Base-by-base conservation (phyloP, 2,329 filamentous ascomycete species). In the Diplodia intermedia region DNA sequence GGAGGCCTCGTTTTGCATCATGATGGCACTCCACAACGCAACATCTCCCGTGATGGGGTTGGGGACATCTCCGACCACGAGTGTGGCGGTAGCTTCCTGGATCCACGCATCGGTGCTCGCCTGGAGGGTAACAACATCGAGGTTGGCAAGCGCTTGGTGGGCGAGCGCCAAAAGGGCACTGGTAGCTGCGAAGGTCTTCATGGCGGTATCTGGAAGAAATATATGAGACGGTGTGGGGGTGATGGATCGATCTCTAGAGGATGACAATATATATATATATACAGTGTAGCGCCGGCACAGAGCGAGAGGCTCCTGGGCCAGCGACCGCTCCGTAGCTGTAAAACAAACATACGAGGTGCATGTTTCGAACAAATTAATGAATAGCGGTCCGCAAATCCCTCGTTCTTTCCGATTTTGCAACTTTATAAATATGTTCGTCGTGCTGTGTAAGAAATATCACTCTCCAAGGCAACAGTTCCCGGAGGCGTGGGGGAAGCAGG, bases 11-110 rank as follows among this genome's bases (percentile, higher is more conserved):
- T 72, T 69, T 18, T 73, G 72, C 69, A 72, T 73, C 70, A 73
- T 72, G 43, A 74, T 73, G 50, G 71, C 72, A 67, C 71, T 73
- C 73, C 73, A 74, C 23, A 73, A 66, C 1, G 73, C 71, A 68
- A 69, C 70, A 65, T 74, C 70, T n/a, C 73, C 73, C 5, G 70
- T 69, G 50, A 70, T 69, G 4, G 69, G 68, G 29, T 69, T 69
- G n/a, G 72, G 72, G 9, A 69, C 47, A 2, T 73, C 69, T 33
- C 70, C 70, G 8, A 74, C 62, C 9, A 74, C 70, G 55, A 74
- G 71, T 9, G 72, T 74, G 33, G 73, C 72, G 11, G 54, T 65
- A 14, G 70, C 72, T 68, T 74, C 73, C 36, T 68, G 66, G 33
- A 70, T 70, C 53, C 54, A 74, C 14, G 70, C 69, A 47, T 70